These are phyloP conservation scores for Orychophragmus violaceus DNA, from an alignment of 345 rosid species.

Conservation along the genomic window DNA sequence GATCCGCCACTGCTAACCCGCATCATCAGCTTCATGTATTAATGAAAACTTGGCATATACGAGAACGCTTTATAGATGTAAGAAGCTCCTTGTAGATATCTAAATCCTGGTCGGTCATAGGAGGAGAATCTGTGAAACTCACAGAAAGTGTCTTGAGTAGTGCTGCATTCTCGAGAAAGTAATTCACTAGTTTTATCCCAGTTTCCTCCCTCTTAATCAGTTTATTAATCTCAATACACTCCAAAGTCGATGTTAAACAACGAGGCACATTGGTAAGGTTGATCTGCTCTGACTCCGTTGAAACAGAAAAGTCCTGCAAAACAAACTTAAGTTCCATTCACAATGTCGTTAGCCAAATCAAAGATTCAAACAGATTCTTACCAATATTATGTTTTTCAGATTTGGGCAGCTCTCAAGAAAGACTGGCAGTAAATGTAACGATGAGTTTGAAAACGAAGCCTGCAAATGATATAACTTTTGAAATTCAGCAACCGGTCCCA, in stretches of 20 bases:
- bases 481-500: not conserved
- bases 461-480: not conserved
- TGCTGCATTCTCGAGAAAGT: constrained; percentile 11
- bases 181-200: not conserved
- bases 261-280: not conserved
- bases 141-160: not conserved
- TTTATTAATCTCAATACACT: not conserved
- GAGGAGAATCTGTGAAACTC: not conserved
- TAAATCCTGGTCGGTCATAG: not conserved
- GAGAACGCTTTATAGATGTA: not conserved
- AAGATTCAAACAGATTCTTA: not conserved
- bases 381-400: not conserved
- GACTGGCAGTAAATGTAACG: not conserved
- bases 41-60: not conserved
- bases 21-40: not conserved
- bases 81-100: not conserved
- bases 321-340: not conserved
- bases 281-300: not conserved
- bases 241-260: not conserved
- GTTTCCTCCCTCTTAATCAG: not conserved
- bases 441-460: not conserved
- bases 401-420: constrained; percentile 11
- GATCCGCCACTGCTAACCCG: too few relatives aligned
- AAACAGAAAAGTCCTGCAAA: not conserved
- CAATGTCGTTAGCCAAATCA: not conserved